Evolutionary conservation across 2,329 filamentous ascomycete genomes (phyloP).

Genomic region (Ophiocordyceps camponoti-floridani): DNA sequence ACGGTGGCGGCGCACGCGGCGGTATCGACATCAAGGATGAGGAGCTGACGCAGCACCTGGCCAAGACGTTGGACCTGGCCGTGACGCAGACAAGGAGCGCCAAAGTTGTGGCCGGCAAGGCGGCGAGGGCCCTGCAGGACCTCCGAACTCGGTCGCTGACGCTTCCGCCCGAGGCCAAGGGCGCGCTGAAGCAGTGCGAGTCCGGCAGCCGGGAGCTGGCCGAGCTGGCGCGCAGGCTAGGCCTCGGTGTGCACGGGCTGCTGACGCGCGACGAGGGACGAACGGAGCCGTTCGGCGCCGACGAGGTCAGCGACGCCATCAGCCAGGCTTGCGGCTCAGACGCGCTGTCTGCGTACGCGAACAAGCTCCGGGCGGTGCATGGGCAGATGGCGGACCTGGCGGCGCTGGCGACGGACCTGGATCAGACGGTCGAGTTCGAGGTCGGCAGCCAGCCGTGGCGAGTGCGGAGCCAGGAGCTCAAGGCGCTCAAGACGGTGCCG

Average conservation of each 20-base stretch:
- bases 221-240: slow-evolving; percentile 47
- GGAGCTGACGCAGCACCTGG: slow-evolving; percentile 49
- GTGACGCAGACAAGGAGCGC: slow-evolving; percentile 61
- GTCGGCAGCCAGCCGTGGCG: slow-evolving; percentile 64
- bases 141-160: slow-evolving; percentile 59
- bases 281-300: slow-evolving; percentile 45
- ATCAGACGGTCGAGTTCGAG: slow-evolving; percentile 65
- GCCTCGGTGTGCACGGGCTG: slow-evolving; percentile 44
- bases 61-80: slow-evolving; percentile 52
- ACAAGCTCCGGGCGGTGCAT: slow-evolving; percentile 47
- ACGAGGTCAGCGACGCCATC: slow-evolving; percentile 48
- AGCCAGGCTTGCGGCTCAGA: slow-evolving; percentile 44
- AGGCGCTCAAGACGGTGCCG: slow-evolving; percentile 61
- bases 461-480: slow-evolving; percentile 63
- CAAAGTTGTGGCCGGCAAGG: slow-evolving; percentile 70
- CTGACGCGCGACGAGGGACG: slow-evolving; percentile 53
- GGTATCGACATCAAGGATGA: slow-evolving; percentile 23
- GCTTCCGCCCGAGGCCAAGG: slow-evolving; percentile 46
- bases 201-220: slow-evolving; percentile 45
- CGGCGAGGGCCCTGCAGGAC: slow-evolving; percentile 59
- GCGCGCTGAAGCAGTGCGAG: slow-evolving; percentile 55
- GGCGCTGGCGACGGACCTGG: slow-evolving; percentile 50
- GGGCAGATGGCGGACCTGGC: slow-evolving; percentile 52
- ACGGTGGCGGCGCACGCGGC: background rate
- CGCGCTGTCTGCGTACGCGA: slow-evolving; percentile 49